phyloP scores from a whole-genome alignment of 1,139 yeast species.

The Yamadazyma conglobata region DNA sequence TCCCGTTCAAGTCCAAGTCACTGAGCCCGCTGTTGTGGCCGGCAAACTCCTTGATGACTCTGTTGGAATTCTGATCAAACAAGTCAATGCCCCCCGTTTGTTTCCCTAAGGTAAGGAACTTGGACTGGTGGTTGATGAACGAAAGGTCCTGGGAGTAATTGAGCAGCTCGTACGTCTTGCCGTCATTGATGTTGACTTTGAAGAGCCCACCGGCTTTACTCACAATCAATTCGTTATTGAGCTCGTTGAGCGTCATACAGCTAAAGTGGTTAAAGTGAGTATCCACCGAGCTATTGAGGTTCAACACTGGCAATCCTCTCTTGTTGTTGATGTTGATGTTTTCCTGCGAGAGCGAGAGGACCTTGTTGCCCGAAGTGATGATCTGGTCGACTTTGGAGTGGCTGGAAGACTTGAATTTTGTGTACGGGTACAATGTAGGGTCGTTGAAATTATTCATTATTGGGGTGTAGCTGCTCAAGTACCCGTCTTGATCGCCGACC shows the following conservation, averaged over 20 bases:
- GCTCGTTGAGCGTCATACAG: constrained; percentile 36
- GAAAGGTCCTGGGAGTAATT: constrained; percentile 33
- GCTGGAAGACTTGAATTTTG: constrained; percentile 47
- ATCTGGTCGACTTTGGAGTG: constrained; percentile 15
- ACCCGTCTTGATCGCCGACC: constrained; percentile 68
- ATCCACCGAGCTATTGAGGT: constrained; percentile 24
- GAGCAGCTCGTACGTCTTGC: constrained; percentile 25
- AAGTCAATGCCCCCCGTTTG: constrained; percentile 69
- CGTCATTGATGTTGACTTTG: constrained; percentile 61
- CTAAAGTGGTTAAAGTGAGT: constrained; percentile 33
- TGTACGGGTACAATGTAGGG: constrained; percentile 36
- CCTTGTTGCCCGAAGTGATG: constrained; percentile 51
- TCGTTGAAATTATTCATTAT: constrained; percentile 4
- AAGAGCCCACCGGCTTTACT: constrained; percentile 39
- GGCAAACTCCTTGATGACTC: constrained; percentile 54
- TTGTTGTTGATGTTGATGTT: constrained; percentile 55
- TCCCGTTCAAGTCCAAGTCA: constrained; percentile 75
- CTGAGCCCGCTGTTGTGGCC: constrained; percentile 78
- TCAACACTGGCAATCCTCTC: constrained; percentile 49
- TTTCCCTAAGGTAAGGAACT: constrained; percentile 59
- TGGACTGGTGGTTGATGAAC: constrained; percentile 31
- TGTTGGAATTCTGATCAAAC: constrained; percentile 63
- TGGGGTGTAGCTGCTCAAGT: constrained; percentile 30
- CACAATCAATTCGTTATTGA: constrained; percentile 35
- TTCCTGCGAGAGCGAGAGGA: constrained; percentile 50